Percentiles rank a stretch among this genome's conserved stretches.
Evolutionary conservation across 2,329 filamentous ascomycete genomes (phyloP).

Genomic region (Uncinocarpus reesii): DNA sequence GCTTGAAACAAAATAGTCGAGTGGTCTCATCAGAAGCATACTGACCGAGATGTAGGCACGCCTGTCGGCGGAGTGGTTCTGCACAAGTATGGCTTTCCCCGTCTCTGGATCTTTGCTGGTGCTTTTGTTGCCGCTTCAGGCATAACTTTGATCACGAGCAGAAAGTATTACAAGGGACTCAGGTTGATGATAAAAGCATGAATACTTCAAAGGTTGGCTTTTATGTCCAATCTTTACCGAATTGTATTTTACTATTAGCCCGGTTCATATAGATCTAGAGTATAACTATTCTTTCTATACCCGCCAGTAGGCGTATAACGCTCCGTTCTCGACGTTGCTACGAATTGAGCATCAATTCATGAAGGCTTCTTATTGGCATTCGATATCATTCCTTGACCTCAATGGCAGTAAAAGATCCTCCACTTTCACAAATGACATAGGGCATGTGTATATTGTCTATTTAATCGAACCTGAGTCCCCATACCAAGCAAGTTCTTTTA

Average conservation of each 20-base stretch:
- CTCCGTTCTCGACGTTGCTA: too few species aligned
- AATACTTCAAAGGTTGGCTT: too few species aligned
- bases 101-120: slow-evolving; percentile 5
- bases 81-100: not conserved
- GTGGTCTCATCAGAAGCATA: not conserved
- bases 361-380: too few species aligned
- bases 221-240: too few species aligned
- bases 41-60: not conserved
- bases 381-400: not conserved
- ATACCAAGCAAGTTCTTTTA: slow-evolving; percentile 1
- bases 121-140: not conserved
- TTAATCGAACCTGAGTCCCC: not conserved
- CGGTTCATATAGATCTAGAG: too few species aligned
- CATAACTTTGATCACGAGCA: not conserved
- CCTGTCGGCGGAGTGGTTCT: slow-evolving; percentile 5
- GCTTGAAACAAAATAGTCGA: not conserved
- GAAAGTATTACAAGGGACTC: slow-evolving; percentile 1
- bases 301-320: too few species aligned
- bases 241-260: too few species aligned
- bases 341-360: too few species aligned
- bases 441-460: not conserved
- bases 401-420: not conserved
- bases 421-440: slow-evolving; percentile 3
- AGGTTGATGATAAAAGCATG: slow-evolving; percentile 4
- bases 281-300: too few species aligned